phyloP scores from a whole-genome alignment of 2,329 filamentous ascomycete species.

The Diplodia seriata region DNA sequence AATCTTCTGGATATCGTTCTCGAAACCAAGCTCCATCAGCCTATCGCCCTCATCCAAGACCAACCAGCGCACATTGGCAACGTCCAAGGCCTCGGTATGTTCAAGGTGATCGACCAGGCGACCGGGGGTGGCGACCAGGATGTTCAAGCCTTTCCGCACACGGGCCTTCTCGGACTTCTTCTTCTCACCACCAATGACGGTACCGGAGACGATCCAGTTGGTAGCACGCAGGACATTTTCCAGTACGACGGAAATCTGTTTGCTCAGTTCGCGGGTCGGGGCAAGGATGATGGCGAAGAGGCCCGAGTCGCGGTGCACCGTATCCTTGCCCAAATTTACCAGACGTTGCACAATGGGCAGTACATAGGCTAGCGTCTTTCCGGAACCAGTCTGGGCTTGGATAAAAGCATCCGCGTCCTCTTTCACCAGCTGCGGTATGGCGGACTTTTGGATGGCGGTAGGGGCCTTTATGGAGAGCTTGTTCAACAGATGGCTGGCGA shows the following conservation, averaged over 20 bases:
- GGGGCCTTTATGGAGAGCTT: slow-evolving; percentile 91
- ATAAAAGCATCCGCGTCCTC: slow-evolving; percentile 91
- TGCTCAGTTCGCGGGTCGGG: slow-evolving; percentile 90
- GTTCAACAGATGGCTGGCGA: slow-evolving; percentile 81
- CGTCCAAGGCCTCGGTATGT: slow-evolving; percentile 86
- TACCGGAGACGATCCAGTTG: slow-evolving; percentile 92
- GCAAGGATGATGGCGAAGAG: slow-evolving; percentile 94
- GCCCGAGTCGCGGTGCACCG: slow-evolving; percentile 81
- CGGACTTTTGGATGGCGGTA: slow-evolving; percentile 91
- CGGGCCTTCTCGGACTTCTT: slow-evolving; percentile 90
- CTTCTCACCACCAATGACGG: slow-evolving; percentile 75
- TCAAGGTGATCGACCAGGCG: slow-evolving; percentile 89
- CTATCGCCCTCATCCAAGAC: slow-evolving; percentile 95
- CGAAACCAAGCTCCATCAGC: slow-evolving; percentile 98
- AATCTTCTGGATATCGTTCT: slow-evolving; percentile 89
- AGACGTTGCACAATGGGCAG: slow-evolving; percentile 90
- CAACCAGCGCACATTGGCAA: slow-evolving; percentile 90
- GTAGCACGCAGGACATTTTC: slow-evolving; percentile 86
- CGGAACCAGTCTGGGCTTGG: slow-evolving; percentile 95
- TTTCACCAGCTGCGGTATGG: slow-evolving; percentile 79
- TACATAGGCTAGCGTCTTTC: slow-evolving; percentile 96
- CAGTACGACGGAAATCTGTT: slow-evolving; percentile 88
- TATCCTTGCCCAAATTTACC: slow-evolving; percentile 66
- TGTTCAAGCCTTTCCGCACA: slow-evolving; percentile 91
- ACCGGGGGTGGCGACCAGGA: slow-evolving; percentile 92